Evolutionary conservation across 768 basidiomycete species (phyloP).

Genomic region (Podaxis mareebaensis): DNA sequence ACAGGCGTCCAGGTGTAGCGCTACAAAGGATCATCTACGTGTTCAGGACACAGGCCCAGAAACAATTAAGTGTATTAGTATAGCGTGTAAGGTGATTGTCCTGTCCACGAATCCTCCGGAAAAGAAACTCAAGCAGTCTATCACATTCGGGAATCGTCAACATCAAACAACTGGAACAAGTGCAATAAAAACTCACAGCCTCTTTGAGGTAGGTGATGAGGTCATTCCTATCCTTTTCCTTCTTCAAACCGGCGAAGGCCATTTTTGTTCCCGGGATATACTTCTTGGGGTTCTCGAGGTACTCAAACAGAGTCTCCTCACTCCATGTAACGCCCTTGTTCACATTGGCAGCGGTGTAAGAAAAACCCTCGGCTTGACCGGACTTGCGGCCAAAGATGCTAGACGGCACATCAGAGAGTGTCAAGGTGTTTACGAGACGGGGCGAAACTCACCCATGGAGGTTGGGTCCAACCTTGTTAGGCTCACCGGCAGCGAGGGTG

Average conservation of each 20-base stretch:
- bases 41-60: not conserved
- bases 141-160: not conserved
- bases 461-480: slow-evolving; percentile 93
- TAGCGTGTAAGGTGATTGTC: slow-evolving; percentile 3
- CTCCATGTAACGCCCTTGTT: slow-evolving; percentile 92
- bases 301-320: slow-evolving; percentile 90
- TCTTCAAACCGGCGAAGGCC: slow-evolving; percentile 98
- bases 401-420: slow-evolving; percentile 13
- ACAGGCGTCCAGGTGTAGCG: slow-evolving; percentile 14
- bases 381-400: slow-evolving; percentile 86
- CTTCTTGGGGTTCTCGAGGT: slow-evolving; percentile 98
- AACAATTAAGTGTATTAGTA: slow-evolving; percentile 14
- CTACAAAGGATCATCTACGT: slow-evolving; percentile 7
- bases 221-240: slow-evolving; percentile 96
- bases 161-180: not conserved
- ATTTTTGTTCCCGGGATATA: slow-evolving; percentile 98
- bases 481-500: slow-evolving; percentile 74
- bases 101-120: not conserved
- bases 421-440: not conserved
- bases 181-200: slow-evolving; percentile 49
- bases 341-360: slow-evolving; percentile 93
- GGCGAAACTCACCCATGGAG: slow-evolving; percentile 73
- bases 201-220: slow-evolving; percentile 85
- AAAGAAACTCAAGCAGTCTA: slow-evolving; percentile 25
- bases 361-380: slow-evolving; percentile 83